Evolutionary conservation across 2,329 filamentous ascomycete species (phyloP).

Genomic region (Plectosphaerella cucumerina): DNA sequence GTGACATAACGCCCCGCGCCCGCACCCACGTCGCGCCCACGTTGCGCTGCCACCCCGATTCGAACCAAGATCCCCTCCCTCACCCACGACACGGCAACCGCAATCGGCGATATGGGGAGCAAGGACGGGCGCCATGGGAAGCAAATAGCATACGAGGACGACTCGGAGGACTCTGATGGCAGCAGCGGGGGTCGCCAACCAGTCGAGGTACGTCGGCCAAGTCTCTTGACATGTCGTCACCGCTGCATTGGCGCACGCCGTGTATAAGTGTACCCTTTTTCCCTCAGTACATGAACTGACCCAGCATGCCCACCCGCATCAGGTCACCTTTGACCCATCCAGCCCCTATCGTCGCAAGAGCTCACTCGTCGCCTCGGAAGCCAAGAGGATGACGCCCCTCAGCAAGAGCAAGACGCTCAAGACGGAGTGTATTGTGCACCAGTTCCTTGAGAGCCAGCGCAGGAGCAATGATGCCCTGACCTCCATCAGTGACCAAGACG

Average conservation of each 20-base stretch:
- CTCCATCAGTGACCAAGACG: slow-evolving; percentile 18
- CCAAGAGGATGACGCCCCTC: slow-evolving; percentile 24
- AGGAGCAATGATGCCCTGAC: slow-evolving; percentile 20
- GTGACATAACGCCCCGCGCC: not conserved
- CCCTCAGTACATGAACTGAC: not conserved
- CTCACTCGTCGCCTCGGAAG: slow-evolving; percentile 54
- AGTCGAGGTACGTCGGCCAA: slow-evolving; percentile 40
- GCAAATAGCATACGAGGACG: slow-evolving; percentile 26
- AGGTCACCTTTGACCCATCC: slow-evolving; percentile 46
- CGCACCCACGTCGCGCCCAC: no score
- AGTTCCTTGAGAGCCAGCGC: slow-evolving; percentile 56
- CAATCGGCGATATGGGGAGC: not conserved
- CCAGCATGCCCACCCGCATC: not conserved
- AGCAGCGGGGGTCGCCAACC: slow-evolving; percentile 48
- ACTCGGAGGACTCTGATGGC: slow-evolving; percentile 36
- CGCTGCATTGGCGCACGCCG: not conserved
- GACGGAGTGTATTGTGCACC: slow-evolving; percentile 62
- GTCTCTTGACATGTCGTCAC: not conserved
- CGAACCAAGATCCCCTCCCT: not conserved
- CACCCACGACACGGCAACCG: not conserved
- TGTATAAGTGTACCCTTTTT: no score
- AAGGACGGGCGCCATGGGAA: slow-evolving; percentile 10
- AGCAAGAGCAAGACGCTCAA: slow-evolving; percentile 22
- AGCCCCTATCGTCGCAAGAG: slow-evolving; percentile 63
- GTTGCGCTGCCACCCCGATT: no score